These are phyloP conservation scores for Breviolum minutum DNA, from an alignment of 73 alveolate genomes.

Conservation along the genomic window DNA sequence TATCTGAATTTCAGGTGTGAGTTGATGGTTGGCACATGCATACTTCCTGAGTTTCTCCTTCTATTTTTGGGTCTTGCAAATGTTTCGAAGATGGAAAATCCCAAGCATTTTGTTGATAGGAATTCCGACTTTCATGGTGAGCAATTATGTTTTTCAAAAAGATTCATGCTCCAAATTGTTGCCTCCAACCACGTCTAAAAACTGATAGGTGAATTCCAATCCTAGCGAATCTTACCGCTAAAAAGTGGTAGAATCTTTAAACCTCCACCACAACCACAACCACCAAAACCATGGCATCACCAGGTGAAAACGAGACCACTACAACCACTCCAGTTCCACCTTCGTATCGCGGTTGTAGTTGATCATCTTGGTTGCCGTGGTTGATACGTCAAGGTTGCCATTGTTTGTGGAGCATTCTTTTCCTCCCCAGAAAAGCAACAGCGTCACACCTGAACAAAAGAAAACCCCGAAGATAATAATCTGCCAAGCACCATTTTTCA, in stretches of 20 bases:
- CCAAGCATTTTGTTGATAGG: not conserved
- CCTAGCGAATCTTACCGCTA: no score
- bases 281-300: not conserved
- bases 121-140: not conserved
- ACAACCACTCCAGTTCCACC: conserved; percentile 18
- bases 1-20: no score
- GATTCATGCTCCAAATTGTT: no score
- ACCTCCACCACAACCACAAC: not conserved
- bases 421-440: not conserved
- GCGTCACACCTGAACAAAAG: not conserved
- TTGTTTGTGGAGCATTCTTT: no score
- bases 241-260: no score
- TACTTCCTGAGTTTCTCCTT: not conserved
- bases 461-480: no score
- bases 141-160: not conserved
- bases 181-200: no score
- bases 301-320: conserved; percentile 56
- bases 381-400: not conserved
- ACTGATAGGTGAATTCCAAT: no score
- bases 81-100: no score
- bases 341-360: not conserved
- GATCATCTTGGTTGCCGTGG: not conserved
- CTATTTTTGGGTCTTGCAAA: not conserved
- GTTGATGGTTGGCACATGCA: not conserved
- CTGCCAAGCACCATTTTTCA: not conserved